A percentile compares a stretch with the other conserved stretches of the same genome.
phyloP scores from a whole-genome alignment of 805 yeast genomes.

The Candida stauntonica region DNA sequence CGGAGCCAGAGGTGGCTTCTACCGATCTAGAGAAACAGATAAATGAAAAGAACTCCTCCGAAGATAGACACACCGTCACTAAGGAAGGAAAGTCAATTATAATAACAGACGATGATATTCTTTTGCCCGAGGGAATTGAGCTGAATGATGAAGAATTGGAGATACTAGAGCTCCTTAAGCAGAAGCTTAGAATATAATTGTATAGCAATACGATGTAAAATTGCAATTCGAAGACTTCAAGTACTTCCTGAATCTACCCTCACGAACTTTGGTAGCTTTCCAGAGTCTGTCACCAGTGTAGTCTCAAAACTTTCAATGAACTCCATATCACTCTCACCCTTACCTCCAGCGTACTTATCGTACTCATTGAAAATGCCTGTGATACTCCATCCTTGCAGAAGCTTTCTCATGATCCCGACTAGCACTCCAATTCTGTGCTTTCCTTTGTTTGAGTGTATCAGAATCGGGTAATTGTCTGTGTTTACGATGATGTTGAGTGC shows the following conservation, averaged over 20 bases:
- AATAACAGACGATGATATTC: neutral
- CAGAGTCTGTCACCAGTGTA: constrained; percentile 42
- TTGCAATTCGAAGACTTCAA: no score
- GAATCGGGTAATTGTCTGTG: constrained; percentile 74
- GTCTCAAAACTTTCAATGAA: constrained; percentile 83
- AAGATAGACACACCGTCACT: neutral
- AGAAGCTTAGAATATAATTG: no score
- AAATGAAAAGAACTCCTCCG: no score
- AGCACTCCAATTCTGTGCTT: constrained; percentile 92
- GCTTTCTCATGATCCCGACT: constrained; percentile 84
- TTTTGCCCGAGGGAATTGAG: constrained; percentile 4
- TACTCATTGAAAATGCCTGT: constrained; percentile 94
- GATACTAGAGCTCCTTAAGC: constrained; percentile 3
- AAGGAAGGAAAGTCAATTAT: neutral
- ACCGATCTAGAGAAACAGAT: neutral
- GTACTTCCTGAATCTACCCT: constrained; percentile 21
- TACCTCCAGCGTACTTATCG: constrained; percentile 87
- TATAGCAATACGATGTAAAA: no score
- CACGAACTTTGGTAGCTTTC: constrained; percentile 62
- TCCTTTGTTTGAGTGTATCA: constrained; percentile 93
- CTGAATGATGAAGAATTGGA: constrained; percentile 6
- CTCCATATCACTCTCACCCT: constrained; percentile 88
- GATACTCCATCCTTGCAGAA: constrained; percentile 88
- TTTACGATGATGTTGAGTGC: constrained; percentile 56
- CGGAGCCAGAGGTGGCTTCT: constrained; percentile 1